Evolutionary conservation across 805 yeast species (phyloP).

Genomic region (Yarrowia porcina): DNA sequence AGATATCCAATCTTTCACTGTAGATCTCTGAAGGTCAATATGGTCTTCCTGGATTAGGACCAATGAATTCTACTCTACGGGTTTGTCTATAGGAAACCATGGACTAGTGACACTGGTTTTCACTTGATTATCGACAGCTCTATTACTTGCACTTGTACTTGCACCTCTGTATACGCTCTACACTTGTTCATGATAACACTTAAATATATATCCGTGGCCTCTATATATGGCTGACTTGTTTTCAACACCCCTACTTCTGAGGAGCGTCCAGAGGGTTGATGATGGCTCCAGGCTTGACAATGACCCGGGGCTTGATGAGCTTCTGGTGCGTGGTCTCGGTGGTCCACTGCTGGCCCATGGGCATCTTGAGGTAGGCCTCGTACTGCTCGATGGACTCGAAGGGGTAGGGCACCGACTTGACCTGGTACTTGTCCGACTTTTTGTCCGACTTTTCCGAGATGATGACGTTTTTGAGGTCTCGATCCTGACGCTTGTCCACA

Average conservation of each 20-base stretch:
- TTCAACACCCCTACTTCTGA: background rate
- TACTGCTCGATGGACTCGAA: constrained; percentile 91
- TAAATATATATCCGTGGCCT: background rate
- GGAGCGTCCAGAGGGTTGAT: constrained; percentile 67
- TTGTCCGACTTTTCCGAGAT: constrained; percentile 85
- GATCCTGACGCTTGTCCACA: constrained; percentile 70
- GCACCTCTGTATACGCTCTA: too few species aligned
- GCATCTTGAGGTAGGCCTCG: constrained; percentile 89
- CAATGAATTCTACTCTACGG: too few species aligned
- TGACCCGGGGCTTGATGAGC: constrained; percentile 82
- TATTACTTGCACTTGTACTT: too few species aligned
- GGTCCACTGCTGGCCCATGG: constrained; percentile 97
- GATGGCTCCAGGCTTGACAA: constrained; percentile 81
- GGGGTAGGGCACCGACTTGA: constrained; percentile 91
- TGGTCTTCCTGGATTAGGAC: too few species aligned
- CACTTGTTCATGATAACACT: background rate
- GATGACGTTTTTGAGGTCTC: constrained; percentile 72
- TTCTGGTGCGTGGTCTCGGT: constrained; percentile 82
- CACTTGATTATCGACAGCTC: too few species aligned
- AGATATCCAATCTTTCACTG: too few species aligned
- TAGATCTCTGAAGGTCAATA: too few species aligned
- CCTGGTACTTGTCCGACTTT: constrained; percentile 79
- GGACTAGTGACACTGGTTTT: too few species aligned
- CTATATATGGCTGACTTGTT: background rate
- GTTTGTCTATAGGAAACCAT: too few species aligned